A percentile compares a stretch with the other conserved stretches of the same genome.
Evolutionary conservation across 176 grass and related monocot species (phyloP).

Genomic region (Carex kokanica): DNA sequence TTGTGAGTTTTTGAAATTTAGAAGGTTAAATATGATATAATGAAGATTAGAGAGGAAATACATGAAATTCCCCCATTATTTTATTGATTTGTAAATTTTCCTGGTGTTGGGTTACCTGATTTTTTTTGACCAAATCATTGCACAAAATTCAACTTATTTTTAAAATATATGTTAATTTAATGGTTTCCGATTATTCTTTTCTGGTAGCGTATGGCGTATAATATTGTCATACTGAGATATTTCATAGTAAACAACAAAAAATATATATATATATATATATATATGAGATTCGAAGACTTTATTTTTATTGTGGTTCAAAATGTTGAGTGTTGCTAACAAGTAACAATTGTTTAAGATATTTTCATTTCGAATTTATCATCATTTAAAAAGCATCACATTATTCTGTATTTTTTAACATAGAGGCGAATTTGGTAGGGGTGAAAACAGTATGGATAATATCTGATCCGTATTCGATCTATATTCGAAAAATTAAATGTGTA

Average conservation of each 20-base stretch:
- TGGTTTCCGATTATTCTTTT: background rate
- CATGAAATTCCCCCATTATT: background rate
- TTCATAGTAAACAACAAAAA: background rate
- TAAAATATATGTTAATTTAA: background rate
- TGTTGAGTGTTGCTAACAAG: background rate
- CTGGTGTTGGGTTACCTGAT: background rate
- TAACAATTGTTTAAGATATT: too few species aligned
- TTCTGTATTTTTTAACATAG: too few species aligned
- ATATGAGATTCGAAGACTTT: background rate
- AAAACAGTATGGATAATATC: too few species aligned
- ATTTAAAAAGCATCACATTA: too few species aligned
- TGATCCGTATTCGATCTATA: too few species aligned
- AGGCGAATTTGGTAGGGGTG: too few species aligned
- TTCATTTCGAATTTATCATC: too few species aligned
- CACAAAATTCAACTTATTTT: background rate
- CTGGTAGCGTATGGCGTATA: background rate
- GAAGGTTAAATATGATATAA: too few species aligned
- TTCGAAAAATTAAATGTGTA: too few species aligned
- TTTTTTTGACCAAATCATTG: background rate
- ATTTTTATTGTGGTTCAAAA: background rate
- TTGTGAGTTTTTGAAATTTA: too few species aligned
- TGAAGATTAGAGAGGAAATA: too few species aligned
- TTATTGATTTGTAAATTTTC: background rate
- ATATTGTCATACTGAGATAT: background rate
- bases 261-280: too few species aligned